Percentiles rank a stretch among this genome's conserved stretches.
These are phyloP conservation scores for Fagopyrum esculentum DNA, from an alignment of 148 eudicot species.

Conservation along the genomic window DNA sequence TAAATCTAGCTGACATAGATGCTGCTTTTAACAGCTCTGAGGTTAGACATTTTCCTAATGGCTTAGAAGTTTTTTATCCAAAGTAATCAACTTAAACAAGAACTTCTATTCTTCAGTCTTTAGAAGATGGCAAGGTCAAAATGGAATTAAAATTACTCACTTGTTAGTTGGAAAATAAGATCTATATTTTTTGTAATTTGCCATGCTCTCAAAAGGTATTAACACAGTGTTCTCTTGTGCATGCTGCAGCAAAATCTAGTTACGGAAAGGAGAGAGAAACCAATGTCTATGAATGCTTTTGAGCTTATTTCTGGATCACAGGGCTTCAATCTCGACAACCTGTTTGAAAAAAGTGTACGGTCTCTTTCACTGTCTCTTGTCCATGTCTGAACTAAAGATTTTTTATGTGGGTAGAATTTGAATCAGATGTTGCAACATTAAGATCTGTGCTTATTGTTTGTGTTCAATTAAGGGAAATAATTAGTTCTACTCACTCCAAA, in stretches of 20 bases:
- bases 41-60: constrained; percentile 25
- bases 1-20: constrained; percentile 78
- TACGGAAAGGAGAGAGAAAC: constrained; percentile 80
- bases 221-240: neutral
- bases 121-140: neutral
- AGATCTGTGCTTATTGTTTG: neutral
- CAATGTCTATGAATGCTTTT: constrained; percentile 89
- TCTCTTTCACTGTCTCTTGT: constrained; percentile 15
- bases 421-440: neutral
- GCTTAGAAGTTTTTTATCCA: neutral
- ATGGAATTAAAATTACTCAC: neutral
- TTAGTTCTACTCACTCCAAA: too few relatives aligned
- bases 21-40: constrained; percentile 65
- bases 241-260: constrained; percentile 62
- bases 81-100: neutral
- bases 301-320: constrained; percentile 83
- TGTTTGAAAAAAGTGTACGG: constrained; percentile 62
- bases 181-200: neutral
- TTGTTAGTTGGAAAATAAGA: neutral
- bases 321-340: constrained; percentile 65
- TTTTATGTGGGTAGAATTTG: neutral
- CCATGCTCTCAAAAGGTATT: neutral
- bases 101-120: neutral
- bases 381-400: neutral
- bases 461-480: neutral